Percentiles rank a stretch among this genome's conserved stretches.
Evolutionary conservation across 1,284 basidiomycete genomes (phyloP).

Genomic region (Paramarasmius palmivorus): DNA sequence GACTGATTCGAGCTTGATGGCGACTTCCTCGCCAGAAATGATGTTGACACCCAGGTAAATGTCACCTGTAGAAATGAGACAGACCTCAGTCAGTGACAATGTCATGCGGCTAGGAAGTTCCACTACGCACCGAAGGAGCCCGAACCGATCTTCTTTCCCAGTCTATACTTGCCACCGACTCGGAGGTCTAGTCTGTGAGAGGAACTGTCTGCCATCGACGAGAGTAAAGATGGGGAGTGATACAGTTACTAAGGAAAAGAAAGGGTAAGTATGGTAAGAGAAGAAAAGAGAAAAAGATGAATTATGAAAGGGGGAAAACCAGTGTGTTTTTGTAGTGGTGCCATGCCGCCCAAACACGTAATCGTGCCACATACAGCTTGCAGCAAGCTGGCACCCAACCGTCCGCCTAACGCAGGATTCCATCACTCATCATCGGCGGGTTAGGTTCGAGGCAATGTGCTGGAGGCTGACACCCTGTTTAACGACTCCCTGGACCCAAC

Average conservation of each 20-base stretch:
- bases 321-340: neutral
- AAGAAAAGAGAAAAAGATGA: neutral
- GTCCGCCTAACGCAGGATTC: neutral
- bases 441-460: no score
- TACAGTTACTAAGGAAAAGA: constrained; percentile 1
- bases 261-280: neutral
- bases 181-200: constrained; percentile 88
- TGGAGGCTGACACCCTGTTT: neutral
- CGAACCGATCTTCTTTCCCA: constrained; percentile 99
- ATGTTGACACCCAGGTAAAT: constrained; percentile 99
- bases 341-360: constrained; percentile 2
- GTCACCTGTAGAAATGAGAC: constrained; percentile 63
- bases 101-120: constrained; percentile 4
- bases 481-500: neutral
- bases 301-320: neutral
- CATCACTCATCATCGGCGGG: neutral
- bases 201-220: constrained; percentile 63
- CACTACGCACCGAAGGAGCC: constrained; percentile 88
- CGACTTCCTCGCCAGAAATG: constrained; percentile 99
- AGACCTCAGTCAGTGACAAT: neutral
- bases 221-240: neutral
- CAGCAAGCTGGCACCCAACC: neutral
- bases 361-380: neutral
- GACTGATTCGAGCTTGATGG: constrained; percentile 99
- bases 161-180: constrained; percentile 97